These are phyloP conservation scores for Podila epicladia DNA, from an alignment of 192 early-diverging fungal genomes.

Conservation along the genomic window DNA sequence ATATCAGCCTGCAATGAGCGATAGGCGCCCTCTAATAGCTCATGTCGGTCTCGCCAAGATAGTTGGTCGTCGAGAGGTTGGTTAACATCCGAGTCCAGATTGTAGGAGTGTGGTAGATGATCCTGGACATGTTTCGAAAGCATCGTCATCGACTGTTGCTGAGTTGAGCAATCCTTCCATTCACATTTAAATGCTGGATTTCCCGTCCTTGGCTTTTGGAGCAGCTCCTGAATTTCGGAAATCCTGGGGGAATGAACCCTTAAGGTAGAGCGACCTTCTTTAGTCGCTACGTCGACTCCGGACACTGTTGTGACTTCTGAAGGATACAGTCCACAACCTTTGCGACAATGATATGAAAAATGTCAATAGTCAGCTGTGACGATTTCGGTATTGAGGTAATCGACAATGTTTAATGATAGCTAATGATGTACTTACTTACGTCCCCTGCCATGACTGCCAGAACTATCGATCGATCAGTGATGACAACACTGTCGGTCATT, in stretches of 20 bases:
- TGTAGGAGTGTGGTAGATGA: not conserved
- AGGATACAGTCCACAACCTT: no score
- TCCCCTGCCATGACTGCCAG: not conserved
- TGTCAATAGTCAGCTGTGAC: no score
- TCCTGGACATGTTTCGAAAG: not conserved
- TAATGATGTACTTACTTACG: not conserved
- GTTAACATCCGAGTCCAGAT: not conserved
- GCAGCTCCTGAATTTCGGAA: no score
- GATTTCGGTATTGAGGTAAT: no score
- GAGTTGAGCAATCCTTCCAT: not conserved
- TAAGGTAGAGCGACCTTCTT: no score
- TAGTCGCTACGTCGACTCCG: no score
- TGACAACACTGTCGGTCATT: not conserved
- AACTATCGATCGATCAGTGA: slow-evolving; percentile 22
- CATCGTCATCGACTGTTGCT: not conserved
- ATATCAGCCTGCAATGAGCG: not conserved
- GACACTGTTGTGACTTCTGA: no score
- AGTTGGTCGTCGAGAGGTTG: not conserved
- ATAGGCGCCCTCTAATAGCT: not conserved
- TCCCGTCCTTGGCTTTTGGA: no score
- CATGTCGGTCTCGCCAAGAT: not conserved
- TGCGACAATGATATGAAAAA: no score
- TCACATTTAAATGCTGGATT: not conserved
- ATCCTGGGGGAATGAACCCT: no score
- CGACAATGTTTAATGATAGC: no score